Conservation (phyloP, 2,329 filamentous ascomycete genomes). For the Sporothrix brasiliensis region DNA sequence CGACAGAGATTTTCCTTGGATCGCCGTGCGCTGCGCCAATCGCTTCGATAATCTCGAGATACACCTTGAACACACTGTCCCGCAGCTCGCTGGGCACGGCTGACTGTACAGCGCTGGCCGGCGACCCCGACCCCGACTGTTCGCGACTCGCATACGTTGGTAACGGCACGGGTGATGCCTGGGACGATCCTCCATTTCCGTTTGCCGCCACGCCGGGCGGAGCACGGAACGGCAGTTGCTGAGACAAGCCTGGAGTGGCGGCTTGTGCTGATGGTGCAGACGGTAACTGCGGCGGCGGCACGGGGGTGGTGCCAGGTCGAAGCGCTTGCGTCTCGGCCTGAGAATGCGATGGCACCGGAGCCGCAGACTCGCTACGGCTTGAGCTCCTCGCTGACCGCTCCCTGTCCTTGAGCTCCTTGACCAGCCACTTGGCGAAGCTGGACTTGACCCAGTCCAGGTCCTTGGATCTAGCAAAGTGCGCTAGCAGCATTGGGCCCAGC, state of each 20-base stretch:
- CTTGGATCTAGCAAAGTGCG: slow-evolving; percentile 52
- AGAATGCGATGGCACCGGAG: neutral
- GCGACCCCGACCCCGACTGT: neutral
- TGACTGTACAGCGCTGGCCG: neutral
- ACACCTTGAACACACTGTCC: neutral
- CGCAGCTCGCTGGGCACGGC: neutral
- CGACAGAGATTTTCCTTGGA: slow-evolving; percentile 39
- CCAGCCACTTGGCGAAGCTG: slow-evolving; percentile 55
- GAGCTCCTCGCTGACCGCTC: slow-evolving; percentile 31
- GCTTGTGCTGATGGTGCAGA: neutral
- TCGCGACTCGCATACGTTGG: neutral
- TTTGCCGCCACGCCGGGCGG: slow-evolving; percentile 3
- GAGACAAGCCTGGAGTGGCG: neutral
- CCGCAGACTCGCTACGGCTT: slow-evolving; percentile 25
- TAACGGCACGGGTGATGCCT: neutral
- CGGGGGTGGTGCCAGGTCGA: neutral
- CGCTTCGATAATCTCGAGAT: slow-evolving; percentile 39
- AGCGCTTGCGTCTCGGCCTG: neutral
- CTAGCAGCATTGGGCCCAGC: slow-evolving; percentile 56
- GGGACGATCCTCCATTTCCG: neutral
- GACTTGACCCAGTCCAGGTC: slow-evolving; percentile 51
- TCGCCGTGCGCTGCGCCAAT: slow-evolving; percentile 40
- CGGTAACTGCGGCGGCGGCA: neutral
- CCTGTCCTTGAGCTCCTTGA: slow-evolving; percentile 43
- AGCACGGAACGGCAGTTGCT: slow-evolving; percentile 22